Evolutionary conservation across 2,329 filamentous ascomycete genomes (phyloP).

Genomic region (Cercospora beticola): DNA sequence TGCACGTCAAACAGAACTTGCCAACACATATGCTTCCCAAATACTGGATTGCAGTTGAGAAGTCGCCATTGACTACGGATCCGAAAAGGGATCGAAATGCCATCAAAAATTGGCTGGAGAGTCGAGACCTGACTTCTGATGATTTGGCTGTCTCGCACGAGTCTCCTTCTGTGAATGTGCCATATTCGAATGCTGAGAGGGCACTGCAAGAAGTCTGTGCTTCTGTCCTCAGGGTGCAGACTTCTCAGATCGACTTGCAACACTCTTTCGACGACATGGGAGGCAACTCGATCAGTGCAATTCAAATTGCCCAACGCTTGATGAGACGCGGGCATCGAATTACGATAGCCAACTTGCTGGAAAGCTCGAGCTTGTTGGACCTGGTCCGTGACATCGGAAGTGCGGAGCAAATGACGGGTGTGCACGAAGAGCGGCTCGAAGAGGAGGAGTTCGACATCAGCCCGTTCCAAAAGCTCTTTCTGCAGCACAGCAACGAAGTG

Average conservation of each 20-base stretch:
- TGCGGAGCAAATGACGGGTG: neutral
- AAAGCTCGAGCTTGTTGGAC: neutral
- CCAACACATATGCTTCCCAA: neutral
- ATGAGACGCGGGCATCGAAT: neutral
- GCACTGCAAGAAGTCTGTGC: neutral
- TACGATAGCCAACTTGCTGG: neutral
- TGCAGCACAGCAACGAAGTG: neutral
- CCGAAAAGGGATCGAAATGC: neutral
- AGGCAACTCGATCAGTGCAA: constrained; percentile 1
- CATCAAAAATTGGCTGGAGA: neutral
- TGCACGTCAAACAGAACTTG: neutral
- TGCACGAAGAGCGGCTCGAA: neutral
- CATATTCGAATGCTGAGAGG: neutral
- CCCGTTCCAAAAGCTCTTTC: neutral
- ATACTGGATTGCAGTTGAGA: neutral
- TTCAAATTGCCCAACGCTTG: too few relatives aligned
- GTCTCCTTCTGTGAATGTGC: neutral
- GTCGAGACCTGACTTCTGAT: neutral
- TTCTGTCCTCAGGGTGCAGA: too few relatives aligned
- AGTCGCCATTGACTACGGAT: neutral
- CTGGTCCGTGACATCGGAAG: neutral
- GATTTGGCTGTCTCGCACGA: neutral
- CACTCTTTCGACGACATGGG: neutral
- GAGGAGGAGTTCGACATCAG: neutral
- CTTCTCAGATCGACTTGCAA: too few relatives aligned